Percentiles rank a stretch among this genome's conserved stretches.
Evolutionary conservation across 495 filamentous ascomycete genomes (phyloP).

Genomic region (Parmelia sp.): DNA sequence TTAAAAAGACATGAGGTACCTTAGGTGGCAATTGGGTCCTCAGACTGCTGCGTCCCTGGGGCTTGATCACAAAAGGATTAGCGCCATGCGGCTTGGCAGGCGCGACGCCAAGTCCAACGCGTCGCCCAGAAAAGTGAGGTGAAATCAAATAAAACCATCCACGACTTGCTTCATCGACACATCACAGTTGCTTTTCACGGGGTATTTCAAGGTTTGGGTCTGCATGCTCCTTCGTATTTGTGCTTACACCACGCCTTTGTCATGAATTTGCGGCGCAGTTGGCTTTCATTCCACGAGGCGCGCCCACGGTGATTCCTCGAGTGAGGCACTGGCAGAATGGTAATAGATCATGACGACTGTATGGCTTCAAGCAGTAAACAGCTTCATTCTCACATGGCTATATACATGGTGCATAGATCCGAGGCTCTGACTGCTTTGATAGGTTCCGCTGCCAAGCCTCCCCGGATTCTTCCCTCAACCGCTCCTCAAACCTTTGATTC

Average conservation of each 20-base stretch:
- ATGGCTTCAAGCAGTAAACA: neutral
- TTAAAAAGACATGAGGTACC: no score
- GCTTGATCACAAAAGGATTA: neutral
- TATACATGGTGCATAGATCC: neutral
- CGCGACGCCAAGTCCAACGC: neutral
- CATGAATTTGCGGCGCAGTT: neutral
- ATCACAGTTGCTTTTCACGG: neutral
- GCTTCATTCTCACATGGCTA: neutral
- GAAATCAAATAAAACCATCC: neutral
- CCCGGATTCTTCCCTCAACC: neutral
- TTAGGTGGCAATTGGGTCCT: no score
- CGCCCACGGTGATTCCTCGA: neutral
- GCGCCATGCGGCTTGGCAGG: neutral
- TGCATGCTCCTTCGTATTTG: neutral
- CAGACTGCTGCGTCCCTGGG: no score
- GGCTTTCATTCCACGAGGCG: neutral
- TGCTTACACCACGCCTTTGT: neutral
- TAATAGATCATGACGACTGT: neutral
- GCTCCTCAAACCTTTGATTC: neutral
- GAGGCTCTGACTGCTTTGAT: neutral
- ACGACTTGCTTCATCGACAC: neutral
- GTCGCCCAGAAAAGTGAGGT: neutral
- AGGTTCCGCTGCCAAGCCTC: conserved; percentile 8
- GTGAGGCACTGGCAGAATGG: neutral
- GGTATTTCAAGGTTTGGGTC: neutral